Evolutionary conservation across 2,329 filamentous ascomycete species (phyloP).

Genomic region (Monilinia vaccinii-corymbosi): DNA sequence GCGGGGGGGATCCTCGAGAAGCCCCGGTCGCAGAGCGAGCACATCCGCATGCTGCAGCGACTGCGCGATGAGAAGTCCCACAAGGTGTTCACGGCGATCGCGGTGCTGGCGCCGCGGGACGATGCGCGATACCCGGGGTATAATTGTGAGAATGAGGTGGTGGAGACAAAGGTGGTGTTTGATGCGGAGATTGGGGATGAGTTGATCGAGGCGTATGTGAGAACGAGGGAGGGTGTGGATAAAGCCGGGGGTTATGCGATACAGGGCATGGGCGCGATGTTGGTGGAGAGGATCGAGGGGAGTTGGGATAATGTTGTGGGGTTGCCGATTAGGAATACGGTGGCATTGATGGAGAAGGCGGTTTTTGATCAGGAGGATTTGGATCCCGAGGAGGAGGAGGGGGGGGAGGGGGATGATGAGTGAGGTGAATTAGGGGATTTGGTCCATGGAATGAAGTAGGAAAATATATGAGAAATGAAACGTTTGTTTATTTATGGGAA

Average conservation of each 20-base stretch:
- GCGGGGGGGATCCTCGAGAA: slow-evolving; percentile 82
- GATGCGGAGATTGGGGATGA: slow-evolving; percentile 69
- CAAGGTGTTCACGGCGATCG: slow-evolving; percentile 79
- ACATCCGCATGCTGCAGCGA: slow-evolving; percentile 73
- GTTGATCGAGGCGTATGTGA: slow-evolving; percentile 71
- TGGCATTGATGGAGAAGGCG: slow-evolving; percentile 83
- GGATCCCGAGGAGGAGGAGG: slow-evolving; percentile 39
- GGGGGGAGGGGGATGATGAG: slow-evolving; percentile 18
- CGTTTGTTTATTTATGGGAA: neutral
- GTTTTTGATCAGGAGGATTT: slow-evolving; percentile 62
- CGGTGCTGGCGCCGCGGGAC: slow-evolving; percentile 70
- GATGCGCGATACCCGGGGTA: slow-evolving; percentile 82
- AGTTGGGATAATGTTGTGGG: slow-evolving; percentile 92
- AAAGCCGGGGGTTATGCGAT: slow-evolving; percentile 96
- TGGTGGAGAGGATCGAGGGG: slow-evolving; percentile 85
- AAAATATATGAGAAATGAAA: neutral
- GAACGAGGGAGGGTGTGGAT: slow-evolving; percentile 83
- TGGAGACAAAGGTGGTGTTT: slow-evolving; percentile 90
- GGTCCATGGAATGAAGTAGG: neutral
- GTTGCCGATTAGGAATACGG: slow-evolving; percentile 66
- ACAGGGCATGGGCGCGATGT: slow-evolving; percentile 76
- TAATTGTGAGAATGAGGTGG: slow-evolving; percentile 67
- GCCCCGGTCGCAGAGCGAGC: slow-evolving; percentile 70
- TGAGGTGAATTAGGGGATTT: neutral
- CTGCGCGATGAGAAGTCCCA: slow-evolving; percentile 71